Evolutionary conservation across 2,329 filamentous ascomycete genomes (phyloP).

Genomic region (Alternaria sp.): DNA sequence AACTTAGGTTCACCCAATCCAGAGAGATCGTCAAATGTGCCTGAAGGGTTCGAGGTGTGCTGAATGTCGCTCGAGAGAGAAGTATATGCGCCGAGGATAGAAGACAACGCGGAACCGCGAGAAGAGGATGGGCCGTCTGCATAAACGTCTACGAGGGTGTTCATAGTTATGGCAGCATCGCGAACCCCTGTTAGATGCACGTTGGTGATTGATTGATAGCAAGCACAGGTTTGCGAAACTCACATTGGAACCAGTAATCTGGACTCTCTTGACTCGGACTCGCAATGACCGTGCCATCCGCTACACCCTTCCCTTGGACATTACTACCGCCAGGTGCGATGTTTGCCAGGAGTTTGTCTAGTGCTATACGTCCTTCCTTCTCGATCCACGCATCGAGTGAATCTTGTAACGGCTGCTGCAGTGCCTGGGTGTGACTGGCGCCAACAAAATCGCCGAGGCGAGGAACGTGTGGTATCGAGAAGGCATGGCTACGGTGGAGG

Average conservation of each 20-base stretch:
- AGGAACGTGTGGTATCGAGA: conserved; percentile 41
- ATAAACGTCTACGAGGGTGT: conserved; percentile 54
- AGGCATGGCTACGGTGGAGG: conserved; percentile 32
- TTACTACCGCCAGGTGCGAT: conserved; percentile 54
- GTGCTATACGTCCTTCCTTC: conserved; percentile 46
- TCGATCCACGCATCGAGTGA: conserved; percentile 50
- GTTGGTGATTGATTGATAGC: background rate
- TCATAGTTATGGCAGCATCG: conserved; percentile 56
- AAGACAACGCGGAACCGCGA: conserved; percentile 37
- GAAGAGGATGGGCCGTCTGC: conserved; percentile 40
- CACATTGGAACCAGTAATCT: conserved; percentile 58
- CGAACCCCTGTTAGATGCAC: conserved; percentile 45
- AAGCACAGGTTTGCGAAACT: background rate
- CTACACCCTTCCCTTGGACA: conserved; percentile 44
- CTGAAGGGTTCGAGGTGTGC: conserved; percentile 52
- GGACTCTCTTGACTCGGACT: conserved; percentile 54
- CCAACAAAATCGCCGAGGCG: conserved; percentile 26
- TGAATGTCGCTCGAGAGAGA: conserved; percentile 49
- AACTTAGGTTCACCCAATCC: conserved; percentile 58
- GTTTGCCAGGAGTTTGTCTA: conserved; percentile 54
- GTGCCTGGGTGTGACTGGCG: conserved; percentile 25
- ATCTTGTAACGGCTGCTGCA: conserved; percentile 41
- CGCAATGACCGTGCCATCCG: conserved; percentile 54
- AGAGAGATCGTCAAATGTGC: conserved; percentile 46
- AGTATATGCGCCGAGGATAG: conserved; percentile 46